Base-by-base conservation (phyloP, 345 rosid genomes). In the Eucalyptus sideroxylon region DNA sequence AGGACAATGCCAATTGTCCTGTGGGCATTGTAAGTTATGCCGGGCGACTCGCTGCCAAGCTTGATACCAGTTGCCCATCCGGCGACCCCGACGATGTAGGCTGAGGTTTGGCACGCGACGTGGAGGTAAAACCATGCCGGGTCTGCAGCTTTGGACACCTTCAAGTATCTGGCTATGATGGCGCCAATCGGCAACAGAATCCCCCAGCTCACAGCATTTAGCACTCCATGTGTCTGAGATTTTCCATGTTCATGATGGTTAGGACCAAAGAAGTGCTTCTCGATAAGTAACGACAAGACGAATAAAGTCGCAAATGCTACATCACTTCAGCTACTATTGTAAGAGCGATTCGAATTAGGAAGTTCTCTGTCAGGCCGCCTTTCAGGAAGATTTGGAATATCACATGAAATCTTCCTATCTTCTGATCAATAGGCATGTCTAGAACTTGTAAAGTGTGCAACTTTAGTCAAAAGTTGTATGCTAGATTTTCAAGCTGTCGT, bases 101-200 rank as follows among this genome's bases (percentile, higher is more conserved):
- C 99, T 8, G 94, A 92, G 69, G 92, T 88, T 89, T 98, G 99
- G 92, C 98, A 98, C 45, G 90, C 77, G 27, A 93, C 93, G n/a
- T 98, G 99, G 23, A 98, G 90, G 92, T 98, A 96, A 91, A 98
- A 96, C 99, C 99, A 98, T 27, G 96, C 94, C 7, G 99, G 95
- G 86, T 93, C 94, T 16, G 99, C 96, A 37, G 99, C 94, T 91
- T 93, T 93, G 90, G 96, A 95, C 16, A 93, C 96, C 94, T 93
- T 95, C 94, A 97, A 89, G 92, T 97, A 96, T 87, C 99, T 94
- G 86, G 99, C 99, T 80, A 92, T 91, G 72, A 95, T 89, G 65
- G 93, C 98, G 11, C 99, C 99, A 8, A 93, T 9, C 4, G 99
- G 99, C 96, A 98, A 90, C 95, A 98, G 80, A 40, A 95, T 92